These are phyloP conservation scores for Kwoniella shivajii DNA, from an alignment of 1,284 basidiomycete genomes.

Conservation along the genomic window DNA sequence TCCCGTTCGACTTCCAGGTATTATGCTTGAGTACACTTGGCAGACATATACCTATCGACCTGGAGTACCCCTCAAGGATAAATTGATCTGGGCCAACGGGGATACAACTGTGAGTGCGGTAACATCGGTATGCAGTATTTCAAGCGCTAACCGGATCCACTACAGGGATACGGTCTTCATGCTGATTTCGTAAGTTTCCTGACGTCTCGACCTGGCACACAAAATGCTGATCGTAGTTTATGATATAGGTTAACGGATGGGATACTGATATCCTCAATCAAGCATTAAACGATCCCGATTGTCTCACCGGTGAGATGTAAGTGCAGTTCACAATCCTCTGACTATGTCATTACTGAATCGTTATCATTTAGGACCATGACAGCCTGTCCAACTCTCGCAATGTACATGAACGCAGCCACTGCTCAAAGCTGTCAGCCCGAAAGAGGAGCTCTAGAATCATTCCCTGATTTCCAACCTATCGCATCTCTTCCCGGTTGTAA, in stretches of 20 bases:
- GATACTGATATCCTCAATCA: constrained; percentile 30
- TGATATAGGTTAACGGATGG: constrained; percentile 27
- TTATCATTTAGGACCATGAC: constrained; percentile 13
- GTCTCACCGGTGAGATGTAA: constrained; percentile 27
- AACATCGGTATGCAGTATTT: background rate
- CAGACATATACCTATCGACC: constrained; percentile 20
- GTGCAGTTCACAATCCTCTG: background rate
- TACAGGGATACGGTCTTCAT: constrained; percentile 38
- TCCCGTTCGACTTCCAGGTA: constrained; percentile 40
- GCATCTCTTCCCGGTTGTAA: constrained; percentile 37
- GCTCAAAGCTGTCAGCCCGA: constrained; percentile 29
- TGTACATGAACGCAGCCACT: constrained; percentile 19
- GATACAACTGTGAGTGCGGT: constrained; percentile 36
- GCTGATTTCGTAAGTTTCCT: constrained; percentile 36
- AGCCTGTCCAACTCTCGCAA: constrained; percentile 31
- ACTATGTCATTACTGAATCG: background rate
- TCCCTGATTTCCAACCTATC: constrained; percentile 29
- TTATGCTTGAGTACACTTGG: constrained; percentile 44
- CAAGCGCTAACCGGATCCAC: background rate
- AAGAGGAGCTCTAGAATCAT: constrained; percentile 26
- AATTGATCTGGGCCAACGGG: constrained; percentile 48
- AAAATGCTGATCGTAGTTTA: background rate
- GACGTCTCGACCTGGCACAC: background rate
- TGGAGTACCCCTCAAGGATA: constrained; percentile 27
- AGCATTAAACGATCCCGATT: constrained; percentile 32